A percentile compares a stretch with the other conserved stretches of the same genome.
Evolutionary conservation across 2,329 filamentous ascomycete species (phyloP).

Genomic region (Trichoderma sp.): DNA sequence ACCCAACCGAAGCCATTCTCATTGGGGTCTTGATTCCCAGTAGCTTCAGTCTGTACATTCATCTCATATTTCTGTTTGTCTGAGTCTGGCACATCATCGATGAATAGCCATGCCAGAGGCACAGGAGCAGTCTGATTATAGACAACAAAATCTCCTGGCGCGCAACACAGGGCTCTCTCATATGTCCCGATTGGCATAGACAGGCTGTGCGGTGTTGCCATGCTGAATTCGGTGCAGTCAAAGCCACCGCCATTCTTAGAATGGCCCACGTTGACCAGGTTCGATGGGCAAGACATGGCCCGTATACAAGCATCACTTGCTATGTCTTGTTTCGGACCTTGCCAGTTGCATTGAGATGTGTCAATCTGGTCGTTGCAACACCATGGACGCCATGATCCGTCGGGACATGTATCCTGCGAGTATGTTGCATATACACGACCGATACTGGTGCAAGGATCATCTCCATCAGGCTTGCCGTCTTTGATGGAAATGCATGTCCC

Average conservation of each 20-base stretch:
- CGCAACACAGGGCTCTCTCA: not conserved
- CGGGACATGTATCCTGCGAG: not conserved
- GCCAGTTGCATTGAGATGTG: not conserved
- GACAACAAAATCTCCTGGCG: not conserved
- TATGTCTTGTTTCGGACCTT: not conserved
- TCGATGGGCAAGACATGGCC: not conserved
- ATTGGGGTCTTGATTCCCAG: not conserved
- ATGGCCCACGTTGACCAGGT: not conserved
- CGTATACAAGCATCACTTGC: not conserved
- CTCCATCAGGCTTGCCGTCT: not conserved
- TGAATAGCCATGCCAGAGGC: not conserved
- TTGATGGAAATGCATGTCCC: not conserved
- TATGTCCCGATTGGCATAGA: not conserved
- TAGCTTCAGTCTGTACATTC: not conserved
- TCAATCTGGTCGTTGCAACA: not conserved
- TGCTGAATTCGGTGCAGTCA: not conserved
- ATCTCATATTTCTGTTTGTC: not conserved
- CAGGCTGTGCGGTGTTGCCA: not conserved
- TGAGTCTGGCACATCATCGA: not conserved
- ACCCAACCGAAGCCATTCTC: not conserved
- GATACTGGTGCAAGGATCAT: not conserved
- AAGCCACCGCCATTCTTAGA: not conserved
- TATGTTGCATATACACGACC: not conserved
- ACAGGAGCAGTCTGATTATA: not conserved
- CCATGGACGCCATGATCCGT: not conserved